These are phyloP conservation scores for Aspergillus tanneri DNA, from an alignment of 2,329 filamentous ascomycete genomes.

Conservation along the genomic window DNA sequence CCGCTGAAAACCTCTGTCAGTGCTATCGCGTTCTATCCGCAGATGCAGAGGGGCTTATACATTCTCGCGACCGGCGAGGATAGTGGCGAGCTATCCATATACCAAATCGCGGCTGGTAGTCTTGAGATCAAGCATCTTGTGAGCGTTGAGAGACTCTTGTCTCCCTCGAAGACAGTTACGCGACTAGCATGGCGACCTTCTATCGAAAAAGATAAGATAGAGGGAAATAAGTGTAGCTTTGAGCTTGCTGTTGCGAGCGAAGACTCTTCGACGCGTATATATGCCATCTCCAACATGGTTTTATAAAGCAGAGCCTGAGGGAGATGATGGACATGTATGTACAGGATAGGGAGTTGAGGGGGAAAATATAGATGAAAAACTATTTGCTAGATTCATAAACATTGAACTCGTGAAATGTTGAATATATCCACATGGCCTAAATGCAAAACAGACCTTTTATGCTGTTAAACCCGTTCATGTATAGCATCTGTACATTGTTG, in stretches of 20 bases:
- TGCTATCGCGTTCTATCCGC: slow-evolving; percentile 64
- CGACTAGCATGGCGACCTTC: slow-evolving; percentile 68
- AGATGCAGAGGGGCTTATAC: slow-evolving; percentile 27
- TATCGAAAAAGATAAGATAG: slow-evolving; percentile 9
- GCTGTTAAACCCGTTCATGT: slow-evolving; percentile 24
- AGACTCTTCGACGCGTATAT: slow-evolving; percentile 45
- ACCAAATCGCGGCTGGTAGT: slow-evolving; percentile 36
- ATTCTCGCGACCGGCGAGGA: slow-evolving; percentile 51
- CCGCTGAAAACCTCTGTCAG: slow-evolving; percentile 63
- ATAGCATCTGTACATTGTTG: slow-evolving; percentile 21
- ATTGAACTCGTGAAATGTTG: slow-evolving; percentile 31
- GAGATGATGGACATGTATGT: slow-evolving; percentile 14
- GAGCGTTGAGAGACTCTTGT: slow-evolving; percentile 41
- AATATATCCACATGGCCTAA: slow-evolving; percentile 22
- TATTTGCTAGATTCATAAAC: slow-evolving; percentile 9
- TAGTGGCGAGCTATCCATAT: slow-evolving; percentile 46
- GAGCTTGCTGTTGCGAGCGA: slow-evolving; percentile 49
- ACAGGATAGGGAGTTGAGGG: slow-evolving; percentile 7
- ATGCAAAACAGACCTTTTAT: slow-evolving; percentile 16
- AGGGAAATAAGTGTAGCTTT: slow-evolving; percentile 17
- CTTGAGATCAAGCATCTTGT: slow-evolving; percentile 31
- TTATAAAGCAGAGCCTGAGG: slow-evolving; percentile 22
- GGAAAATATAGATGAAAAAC: slow-evolving; percentile 5
- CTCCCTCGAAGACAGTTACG: slow-evolving; percentile 63
- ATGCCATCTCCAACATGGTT: slow-evolving; percentile 35